Evolutionary conservation across 129 eudicot species (phyloP).

Genomic region (Artemisia argyi): DNA sequence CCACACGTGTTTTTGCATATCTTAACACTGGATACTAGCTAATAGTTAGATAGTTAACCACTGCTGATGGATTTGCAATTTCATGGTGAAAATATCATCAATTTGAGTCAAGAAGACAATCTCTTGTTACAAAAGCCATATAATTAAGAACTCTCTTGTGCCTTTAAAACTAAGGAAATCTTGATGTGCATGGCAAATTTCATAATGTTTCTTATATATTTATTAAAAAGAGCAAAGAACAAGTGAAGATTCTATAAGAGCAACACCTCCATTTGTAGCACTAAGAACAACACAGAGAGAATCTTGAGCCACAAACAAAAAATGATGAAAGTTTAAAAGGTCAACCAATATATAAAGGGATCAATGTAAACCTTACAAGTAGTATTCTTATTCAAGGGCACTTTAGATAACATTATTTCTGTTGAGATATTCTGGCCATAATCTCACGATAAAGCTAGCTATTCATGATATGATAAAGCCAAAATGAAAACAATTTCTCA

Average conservation of each 20-base stretch:
- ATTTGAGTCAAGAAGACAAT: background rate
- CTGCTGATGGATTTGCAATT: background rate
- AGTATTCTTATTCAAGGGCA: constrained; percentile 2
- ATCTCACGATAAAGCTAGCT: constrained; percentile 7
- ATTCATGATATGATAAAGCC: background rate
- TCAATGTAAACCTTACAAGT: constrained; percentile 25
- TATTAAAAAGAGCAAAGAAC: constrained; percentile 16
- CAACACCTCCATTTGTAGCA: constrained; percentile 25
- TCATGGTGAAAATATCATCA: background rate
- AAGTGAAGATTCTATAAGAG: constrained; percentile 22
- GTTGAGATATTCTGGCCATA: constrained; percentile 13
- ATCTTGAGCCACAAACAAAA: too few relatives aligned
- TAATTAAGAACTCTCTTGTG: too few relatives aligned
- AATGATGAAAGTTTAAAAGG: constrained; percentile 35
- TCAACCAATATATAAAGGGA: constrained; percentile 25
- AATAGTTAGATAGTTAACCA: too few relatives aligned
- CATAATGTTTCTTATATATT: background rate
- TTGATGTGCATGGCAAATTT: background rate
- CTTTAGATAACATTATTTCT: constrained; percentile 18
- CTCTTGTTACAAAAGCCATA: background rate
- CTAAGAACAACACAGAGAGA: constrained; percentile 16
- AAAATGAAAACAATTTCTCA: background rate
- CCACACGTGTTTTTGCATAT: too few relatives aligned
- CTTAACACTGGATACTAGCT: too few relatives aligned
- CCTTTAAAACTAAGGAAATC: background rate